phyloP scores from a whole-genome alignment of 2,329 filamentous ascomycete species.

The Emydomyces testavorans region DNA sequence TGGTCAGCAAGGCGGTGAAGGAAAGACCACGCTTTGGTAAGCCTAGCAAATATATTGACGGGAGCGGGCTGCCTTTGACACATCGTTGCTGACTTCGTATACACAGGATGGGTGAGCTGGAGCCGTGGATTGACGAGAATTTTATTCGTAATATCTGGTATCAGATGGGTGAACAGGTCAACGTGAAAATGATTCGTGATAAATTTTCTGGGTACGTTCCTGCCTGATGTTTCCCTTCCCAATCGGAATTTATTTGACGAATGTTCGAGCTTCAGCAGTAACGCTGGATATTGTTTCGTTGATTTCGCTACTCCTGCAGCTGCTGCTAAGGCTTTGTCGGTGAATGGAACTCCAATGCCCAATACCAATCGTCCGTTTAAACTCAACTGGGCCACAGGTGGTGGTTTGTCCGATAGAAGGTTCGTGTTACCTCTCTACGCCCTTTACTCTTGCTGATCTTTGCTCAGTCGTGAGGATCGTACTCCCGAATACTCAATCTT shows the following conservation, averaged over 20 bases:
- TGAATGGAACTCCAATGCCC: conserved; percentile 81
- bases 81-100: not conserved
- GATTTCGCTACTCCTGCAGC: conserved; percentile 76
- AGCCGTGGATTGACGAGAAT: conserved; percentile 98
- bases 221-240: not conserved
- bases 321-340: conserved; percentile 76
- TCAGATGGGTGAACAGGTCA: conserved; percentile 84
- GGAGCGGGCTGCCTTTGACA: not conserved
- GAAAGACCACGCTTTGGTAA: conserved; percentile 47
- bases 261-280: conserved; percentile 48
- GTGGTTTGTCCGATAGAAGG: conserved; percentile 88
- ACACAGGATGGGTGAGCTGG: conserved; percentile 91
- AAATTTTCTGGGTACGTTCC: conserved; percentile 86
- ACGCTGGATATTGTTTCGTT: conserved; percentile 97
- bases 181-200: conserved; percentile 99
- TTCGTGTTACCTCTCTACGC: conserved; percentile 28
- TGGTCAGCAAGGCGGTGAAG: conserved; percentile 43
- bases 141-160: conserved; percentile 95
- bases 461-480: conserved; percentile 65
- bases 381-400: conserved; percentile 97
- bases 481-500: conserved; percentile 96
- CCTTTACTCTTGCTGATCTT: conserved; percentile 9
- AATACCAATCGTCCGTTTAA: conserved; percentile 95
- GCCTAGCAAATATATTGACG: conserved; percentile 16
- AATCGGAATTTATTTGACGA: not conserved